Evolutionary conservation across 1,284 basidiomycete species (phyloP), one percentile per base, ranked within the genome.

Genomic region (Trametes versicolor): DNA sequence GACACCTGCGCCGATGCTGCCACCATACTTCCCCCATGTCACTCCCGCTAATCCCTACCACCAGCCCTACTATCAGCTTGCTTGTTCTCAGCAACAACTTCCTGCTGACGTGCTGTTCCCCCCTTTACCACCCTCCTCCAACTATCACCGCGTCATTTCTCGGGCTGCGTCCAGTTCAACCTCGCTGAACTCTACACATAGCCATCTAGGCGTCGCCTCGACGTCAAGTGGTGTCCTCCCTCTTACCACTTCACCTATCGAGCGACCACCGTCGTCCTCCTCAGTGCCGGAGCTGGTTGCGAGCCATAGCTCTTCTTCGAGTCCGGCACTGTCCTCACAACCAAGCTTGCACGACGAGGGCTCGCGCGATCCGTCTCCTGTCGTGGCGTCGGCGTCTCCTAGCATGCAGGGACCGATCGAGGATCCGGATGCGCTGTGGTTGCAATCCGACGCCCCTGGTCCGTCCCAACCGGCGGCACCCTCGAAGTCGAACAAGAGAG

Each of bases 31-130:
- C 69, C 68, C 84, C 83, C 25, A 79, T 81, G 10, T 80, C 81
- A 15, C 61, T 2, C 84, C 84, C 13, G 81, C 87, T n/a, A 86
- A 86, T 13, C 79, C 83, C 15, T 88, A 91, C 65, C 88, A 90
- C 67, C 89, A 92, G 70, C 84, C 89, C 0, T 91, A 91, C 74
- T 89, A 89, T 73, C 83, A 87, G 62, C 84, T 82, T 55, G 88
- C 85, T 63, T 66, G 70, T 19, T 68, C 73, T 32, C 76, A 73
- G 58, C 83, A 80, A 50, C 75, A 78, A 29, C 75, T 84, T 19
- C 84, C 86, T 2, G 82, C 86, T 1, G 89, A 90, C 27, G 80
- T 90, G 21, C 85, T 92, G 47, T 92, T 92, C 75, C 91, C 91
- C 49, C 88, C 89, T 1, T 76, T 92, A 3, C 84, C 84, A 2